These are phyloP conservation scores for Globisporangium iwayamae DNA, from an alignment of 352 stramenopile genomes.

Conservation along the genomic window DNA sequence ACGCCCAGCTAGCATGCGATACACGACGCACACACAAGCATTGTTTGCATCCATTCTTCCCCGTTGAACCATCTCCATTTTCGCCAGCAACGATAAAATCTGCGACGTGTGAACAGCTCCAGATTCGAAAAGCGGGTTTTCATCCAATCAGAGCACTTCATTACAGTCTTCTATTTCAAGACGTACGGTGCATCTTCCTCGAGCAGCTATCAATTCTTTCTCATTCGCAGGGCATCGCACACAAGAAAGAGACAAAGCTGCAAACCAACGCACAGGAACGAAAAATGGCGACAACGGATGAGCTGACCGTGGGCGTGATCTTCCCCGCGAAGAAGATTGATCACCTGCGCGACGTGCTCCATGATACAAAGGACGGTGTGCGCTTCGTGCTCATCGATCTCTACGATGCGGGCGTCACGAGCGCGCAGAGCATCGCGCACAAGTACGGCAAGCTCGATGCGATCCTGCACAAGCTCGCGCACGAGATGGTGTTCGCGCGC, in stretches of 20 bases:
- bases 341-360: slow-evolving; percentile 64
- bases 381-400: slow-evolving; percentile 78
- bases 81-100: background rate
- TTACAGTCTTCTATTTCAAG: slow-evolving; percentile 4
- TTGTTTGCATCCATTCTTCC: slow-evolving; percentile 2
- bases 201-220: too few species aligned
- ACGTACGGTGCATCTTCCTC: background rate
- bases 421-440: slow-evolving; percentile 30
- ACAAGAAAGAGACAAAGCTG: background rate
- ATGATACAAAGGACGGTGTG: slow-evolving; percentile 36
- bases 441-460: slow-evolving; percentile 53
- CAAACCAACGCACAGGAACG: background rate
- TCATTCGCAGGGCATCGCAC: too few species aligned
- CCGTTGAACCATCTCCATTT: background rate
- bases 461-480: slow-evolving; percentile 77
- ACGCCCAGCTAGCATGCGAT: background rate
- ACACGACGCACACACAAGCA: background rate
- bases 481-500: slow-evolving; percentile 77
- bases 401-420: slow-evolving; percentile 29
- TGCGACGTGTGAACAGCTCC: slow-evolving; percentile 11
- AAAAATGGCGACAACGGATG: slow-evolving; percentile 15
- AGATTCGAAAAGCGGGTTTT: background rate
- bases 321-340: slow-evolving; percentile 84
- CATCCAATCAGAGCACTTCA: background rate
- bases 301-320: slow-evolving; percentile 66